Conservation (phyloP, 768 basidiomycete genomes). For the Tricholoma terreum region DNA sequence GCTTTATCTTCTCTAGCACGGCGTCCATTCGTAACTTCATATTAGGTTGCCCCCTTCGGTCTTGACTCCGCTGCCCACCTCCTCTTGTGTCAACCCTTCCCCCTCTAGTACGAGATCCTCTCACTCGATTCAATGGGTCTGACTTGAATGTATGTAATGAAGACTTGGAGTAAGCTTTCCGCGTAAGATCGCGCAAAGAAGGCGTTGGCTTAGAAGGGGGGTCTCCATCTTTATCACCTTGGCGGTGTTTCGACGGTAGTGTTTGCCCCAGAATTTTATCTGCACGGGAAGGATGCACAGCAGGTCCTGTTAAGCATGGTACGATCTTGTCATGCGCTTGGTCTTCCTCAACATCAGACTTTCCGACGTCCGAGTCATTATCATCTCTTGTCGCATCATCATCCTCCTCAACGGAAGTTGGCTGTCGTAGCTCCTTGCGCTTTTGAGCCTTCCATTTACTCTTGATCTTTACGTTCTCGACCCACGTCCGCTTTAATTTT, state of each 20-base stretch:
- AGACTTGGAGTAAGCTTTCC: slow-evolving; percentile 57
- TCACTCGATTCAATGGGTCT: slow-evolving; percentile 31
- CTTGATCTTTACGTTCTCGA: slow-evolving; percentile 73
- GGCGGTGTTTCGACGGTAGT: slow-evolving; percentile 12
- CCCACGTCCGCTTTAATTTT: slow-evolving; percentile 78
- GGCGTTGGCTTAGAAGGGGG: slow-evolving; percentile 11
- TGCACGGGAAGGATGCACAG: slow-evolving; percentile 23
- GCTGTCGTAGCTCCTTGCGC: slow-evolving; percentile 38
- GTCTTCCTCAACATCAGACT: slow-evolving; percentile 14
- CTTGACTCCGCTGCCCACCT: slow-evolving; percentile 27
- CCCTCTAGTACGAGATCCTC: slow-evolving; percentile 21
- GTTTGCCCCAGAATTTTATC: slow-evolving; percentile 25
- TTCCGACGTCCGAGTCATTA: slow-evolving; percentile 15
- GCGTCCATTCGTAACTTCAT: slow-evolving; percentile 89
- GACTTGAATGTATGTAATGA: slow-evolving; percentile 59
- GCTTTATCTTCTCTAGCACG: slow-evolving; percentile 83
- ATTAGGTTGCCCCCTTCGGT: slow-evolving; percentile 47
- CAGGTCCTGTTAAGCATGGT: slow-evolving; percentile 11
- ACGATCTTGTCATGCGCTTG: slow-evolving; percentile 11
- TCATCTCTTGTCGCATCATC: slow-evolving; percentile 11
- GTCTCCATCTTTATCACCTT: slow-evolving; percentile 17
- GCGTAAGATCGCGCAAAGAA: slow-evolving; percentile 58
- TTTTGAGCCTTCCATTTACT: slow-evolving; percentile 76
- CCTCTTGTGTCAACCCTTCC: slow-evolving; percentile 16
- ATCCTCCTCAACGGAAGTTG: slow-evolving; percentile 15